Percentiles rank a stretch among this genome's conserved stretches.
Conservation (phyloP, 1,139 yeast species). For the Kodamaea ohmeri region DNA sequence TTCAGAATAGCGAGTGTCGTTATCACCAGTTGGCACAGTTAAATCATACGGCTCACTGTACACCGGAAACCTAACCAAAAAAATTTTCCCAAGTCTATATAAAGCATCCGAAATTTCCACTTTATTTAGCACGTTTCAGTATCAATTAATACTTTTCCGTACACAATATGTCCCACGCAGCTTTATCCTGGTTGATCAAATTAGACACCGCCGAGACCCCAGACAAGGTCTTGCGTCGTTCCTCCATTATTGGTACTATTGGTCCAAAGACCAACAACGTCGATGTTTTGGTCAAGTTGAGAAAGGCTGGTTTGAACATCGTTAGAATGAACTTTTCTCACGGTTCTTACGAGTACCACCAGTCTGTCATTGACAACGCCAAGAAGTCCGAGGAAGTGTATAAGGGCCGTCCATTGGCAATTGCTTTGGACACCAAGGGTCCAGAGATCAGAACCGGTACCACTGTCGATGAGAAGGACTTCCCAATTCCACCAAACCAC, state of each 20-base stretch:
- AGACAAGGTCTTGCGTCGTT: conserved; percentile 83
- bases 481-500: conserved; percentile 79
- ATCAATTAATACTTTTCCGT: conserved; percentile 1
- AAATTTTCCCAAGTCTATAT: conserved; percentile 8
- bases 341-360: conserved; percentile 96
- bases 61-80: conserved; percentile 11
- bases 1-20: no score
- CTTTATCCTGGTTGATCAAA: conserved; percentile 72
- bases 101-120: conserved; percentile 7
- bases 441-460: conserved; percentile 99
- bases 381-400: conserved; percentile 88
- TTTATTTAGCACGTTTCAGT: conserved; percentile 2
- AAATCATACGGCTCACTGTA: conserved; percentile 13
- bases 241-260: conserved; percentile 96
- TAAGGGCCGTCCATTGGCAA: conserved; percentile 95
- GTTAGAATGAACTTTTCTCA: conserved; percentile 99
- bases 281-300: conserved; percentile 78
- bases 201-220: conserved; percentile 79
- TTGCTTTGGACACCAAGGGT: conserved; percentile 98
- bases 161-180: conserved; percentile 23
- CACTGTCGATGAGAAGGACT: conserved; percentile 75
- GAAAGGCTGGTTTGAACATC: conserved; percentile 96
- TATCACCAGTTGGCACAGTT: conserved; percentile 5
- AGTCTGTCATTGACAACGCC: conserved; percentile 92
- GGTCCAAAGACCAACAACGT: conserved; percentile 96